Percentiles rank a stretch among this genome's conserved stretches.
phyloP scores from a whole-genome alignment of 129 eudicot species.

The Centaurea solstitialis region DNA sequence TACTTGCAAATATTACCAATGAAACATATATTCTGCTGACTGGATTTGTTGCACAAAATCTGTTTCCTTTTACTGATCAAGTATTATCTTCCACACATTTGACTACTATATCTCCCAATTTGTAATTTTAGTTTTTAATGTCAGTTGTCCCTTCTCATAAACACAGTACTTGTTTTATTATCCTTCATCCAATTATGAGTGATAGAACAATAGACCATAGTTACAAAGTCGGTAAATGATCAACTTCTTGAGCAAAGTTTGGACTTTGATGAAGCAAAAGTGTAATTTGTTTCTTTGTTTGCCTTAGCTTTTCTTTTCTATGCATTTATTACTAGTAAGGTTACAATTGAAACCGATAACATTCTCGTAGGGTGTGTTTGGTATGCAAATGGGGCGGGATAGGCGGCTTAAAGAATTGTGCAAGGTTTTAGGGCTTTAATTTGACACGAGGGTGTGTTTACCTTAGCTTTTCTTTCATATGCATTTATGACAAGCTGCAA shows the following conservation, averaged over 20 bases:
- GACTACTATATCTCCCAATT: not conserved
- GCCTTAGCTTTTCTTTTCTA: not conserved
- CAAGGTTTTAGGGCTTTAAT: not conserved
- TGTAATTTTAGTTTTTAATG: not conserved
- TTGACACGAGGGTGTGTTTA: not conserved
- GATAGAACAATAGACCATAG: not conserved
- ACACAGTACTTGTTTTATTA: not conserved
- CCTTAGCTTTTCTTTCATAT: not conserved
- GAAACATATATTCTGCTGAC: not conserved
- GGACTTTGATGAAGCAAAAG: not conserved
- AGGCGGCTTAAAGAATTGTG: not conserved
- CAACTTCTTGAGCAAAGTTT: not conserved
- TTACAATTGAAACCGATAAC: not conserved
- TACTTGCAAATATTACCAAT: not conserved
- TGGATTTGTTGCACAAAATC: not conserved
- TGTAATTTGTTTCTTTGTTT: not conserved
- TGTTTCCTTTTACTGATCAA: not conserved
- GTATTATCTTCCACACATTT: not conserved
- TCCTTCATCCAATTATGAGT: not conserved
- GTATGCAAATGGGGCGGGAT: not conserved
- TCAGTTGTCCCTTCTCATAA: not conserved
- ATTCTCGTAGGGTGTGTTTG: not conserved
- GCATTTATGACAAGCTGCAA: not conserved
- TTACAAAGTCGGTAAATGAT: not conserved
- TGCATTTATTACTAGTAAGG: not conserved